Evolutionary conservation across 2,329 filamentous ascomycete genomes (phyloP).

Genomic region (Colletotrichum magnum): DNA sequence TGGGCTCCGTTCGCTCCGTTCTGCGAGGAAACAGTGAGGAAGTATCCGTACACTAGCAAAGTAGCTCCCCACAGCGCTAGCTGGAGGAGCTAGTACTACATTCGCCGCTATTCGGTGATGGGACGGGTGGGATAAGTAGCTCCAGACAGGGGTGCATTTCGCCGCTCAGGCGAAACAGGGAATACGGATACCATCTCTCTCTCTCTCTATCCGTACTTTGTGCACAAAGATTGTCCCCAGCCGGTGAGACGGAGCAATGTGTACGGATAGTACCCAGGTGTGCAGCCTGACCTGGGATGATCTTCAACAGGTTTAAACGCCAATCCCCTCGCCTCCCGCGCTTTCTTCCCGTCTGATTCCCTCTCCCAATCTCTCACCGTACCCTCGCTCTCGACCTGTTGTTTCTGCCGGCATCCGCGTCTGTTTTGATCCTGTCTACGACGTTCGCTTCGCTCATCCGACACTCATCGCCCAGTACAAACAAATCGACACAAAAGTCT

Average conservation of each 20-base stretch:
- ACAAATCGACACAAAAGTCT: background rate
- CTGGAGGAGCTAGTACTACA: too few relatives aligned
- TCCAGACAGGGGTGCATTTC: slow-evolving; percentile 31
- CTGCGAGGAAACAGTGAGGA: slow-evolving; percentile 13
- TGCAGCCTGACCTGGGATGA: slow-evolving; percentile 36
- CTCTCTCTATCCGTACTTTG: background rate
- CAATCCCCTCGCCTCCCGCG: slow-evolving; percentile 30
- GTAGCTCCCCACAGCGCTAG: too few relatives aligned
- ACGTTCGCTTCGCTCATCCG: slow-evolving; percentile 19
- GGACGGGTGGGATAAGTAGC: slow-evolving; percentile 19
- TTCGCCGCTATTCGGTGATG: slow-evolving; percentile 17
- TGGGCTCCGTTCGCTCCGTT: slow-evolving; percentile 20
- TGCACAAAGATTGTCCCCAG: slow-evolving; percentile 40
- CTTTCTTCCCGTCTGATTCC: background rate
- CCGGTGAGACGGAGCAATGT: slow-evolving; percentile 17
- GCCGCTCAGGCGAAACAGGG: slow-evolving; percentile 39
- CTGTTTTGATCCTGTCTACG: slow-evolving; percentile 29
- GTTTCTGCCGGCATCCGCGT: background rate
- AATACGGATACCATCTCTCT: background rate
- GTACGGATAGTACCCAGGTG: background rate
- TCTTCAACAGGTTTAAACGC: slow-evolving; percentile 42
- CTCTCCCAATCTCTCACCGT: slow-evolving; percentile 31
- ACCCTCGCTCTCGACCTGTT: slow-evolving; percentile 14
- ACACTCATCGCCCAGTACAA: background rate
- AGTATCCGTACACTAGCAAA: too few relatives aligned